Base-by-base conservation (phyloP, 148 eudicot genomes). In the Drosera capensis region DNA sequence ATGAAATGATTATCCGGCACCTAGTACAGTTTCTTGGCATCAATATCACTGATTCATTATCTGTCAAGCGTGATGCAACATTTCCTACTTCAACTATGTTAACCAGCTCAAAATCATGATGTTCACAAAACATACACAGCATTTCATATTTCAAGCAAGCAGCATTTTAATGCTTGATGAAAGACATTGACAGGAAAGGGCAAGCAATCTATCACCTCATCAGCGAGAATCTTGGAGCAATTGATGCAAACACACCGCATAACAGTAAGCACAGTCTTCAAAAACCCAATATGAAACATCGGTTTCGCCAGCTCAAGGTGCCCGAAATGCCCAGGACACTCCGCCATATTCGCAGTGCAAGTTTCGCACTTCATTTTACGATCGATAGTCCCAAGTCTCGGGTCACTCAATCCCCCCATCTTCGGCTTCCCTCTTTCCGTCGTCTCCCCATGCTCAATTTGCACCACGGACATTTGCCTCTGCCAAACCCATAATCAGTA, bases 381-480 rank as follows among this genome's bases (percentile, higher is more conserved):
- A 46, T 92, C 99, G 54, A 92, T 92, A 1, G 99, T 92, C 14
- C 99, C 95, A 3, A 92, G 64, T 8, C 90, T 55, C 11, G 79
- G 72, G 56, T 92, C 95, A 14, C 99, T 92, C 6, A 92, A 64
- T 0, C 99, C 99, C 0, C 78, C 86, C 0, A 78, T 74, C 62
- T 92, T 92, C 25, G 87, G 86, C 62, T 92, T 92, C 53, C 99
- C 99, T 23, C 88, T 62, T 75, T 92, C 99, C 42, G 80, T 85
- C 25, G 94, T 92, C 78, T 92, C 95, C 21, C 94, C 69, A 52
- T 69, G 86, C 71, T 92, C 95, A n/a, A 92, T 77, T 64, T 92
- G 95, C 57, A 85, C 90, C 31, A 92, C 99, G 4, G 99, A 92
- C 99, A 92, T 92, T 92, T 92, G 99, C 60, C 99, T 70, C 95